Percentiles rank a stretch among this genome's conserved stretches.
phyloP scores from a whole-genome alignment of 2,329 filamentous ascomycete genomes.

The Lithohypha guttulata region DNA sequence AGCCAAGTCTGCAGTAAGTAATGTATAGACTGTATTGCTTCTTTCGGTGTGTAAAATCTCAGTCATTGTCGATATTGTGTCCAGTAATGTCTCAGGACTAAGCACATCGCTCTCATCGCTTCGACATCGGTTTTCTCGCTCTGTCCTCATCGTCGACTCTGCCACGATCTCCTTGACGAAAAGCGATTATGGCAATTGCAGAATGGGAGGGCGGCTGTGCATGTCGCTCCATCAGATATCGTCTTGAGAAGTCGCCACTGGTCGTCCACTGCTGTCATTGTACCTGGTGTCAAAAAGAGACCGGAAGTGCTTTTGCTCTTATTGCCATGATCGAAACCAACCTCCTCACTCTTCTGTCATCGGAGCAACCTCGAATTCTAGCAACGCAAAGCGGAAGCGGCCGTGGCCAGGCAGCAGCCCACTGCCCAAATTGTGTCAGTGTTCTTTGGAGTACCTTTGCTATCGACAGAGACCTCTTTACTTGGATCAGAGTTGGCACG shows the following conservation, averaged over 20 bases:
- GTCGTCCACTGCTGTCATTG: slow-evolving; percentile 18
- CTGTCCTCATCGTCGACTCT: too few relatives aligned
- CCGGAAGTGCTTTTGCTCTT: slow-evolving; percentile 16
- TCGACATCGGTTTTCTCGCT: too few relatives aligned
- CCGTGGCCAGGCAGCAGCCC: slow-evolving; percentile 31
- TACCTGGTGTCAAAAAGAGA: slow-evolving; percentile 17
- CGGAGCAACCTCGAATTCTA: slow-evolving; percentile 6
- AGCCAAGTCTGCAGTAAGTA: too few relatives aligned
- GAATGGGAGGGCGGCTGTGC: slow-evolving; percentile 17
- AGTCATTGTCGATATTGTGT: too few relatives aligned
- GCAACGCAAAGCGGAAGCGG: slow-evolving; percentile 32
- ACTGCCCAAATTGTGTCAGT: slow-evolving; percentile 35
- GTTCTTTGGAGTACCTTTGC: slow-evolving; percentile 36
- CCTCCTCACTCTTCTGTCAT: slow-evolving; percentile 8
- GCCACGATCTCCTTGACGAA: too few relatives aligned
- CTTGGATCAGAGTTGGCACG: slow-evolving; percentile 37
- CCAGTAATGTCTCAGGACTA: too few relatives aligned
- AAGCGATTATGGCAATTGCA: too few relatives aligned
- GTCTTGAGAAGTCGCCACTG: slow-evolving; percentile 13
- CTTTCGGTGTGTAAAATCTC: too few relatives aligned
- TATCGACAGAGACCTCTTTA: slow-evolving; percentile 23
- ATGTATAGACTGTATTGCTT: too few relatives aligned
- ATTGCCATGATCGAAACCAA: slow-evolving; percentile 16
- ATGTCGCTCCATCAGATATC: slow-evolving; percentile 14
- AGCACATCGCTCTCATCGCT: too few relatives aligned